Evolutionary conservation across 2,329 filamentous ascomycete genomes (phyloP).

Genomic region (Colletotrichum neosansevieriae): DNA sequence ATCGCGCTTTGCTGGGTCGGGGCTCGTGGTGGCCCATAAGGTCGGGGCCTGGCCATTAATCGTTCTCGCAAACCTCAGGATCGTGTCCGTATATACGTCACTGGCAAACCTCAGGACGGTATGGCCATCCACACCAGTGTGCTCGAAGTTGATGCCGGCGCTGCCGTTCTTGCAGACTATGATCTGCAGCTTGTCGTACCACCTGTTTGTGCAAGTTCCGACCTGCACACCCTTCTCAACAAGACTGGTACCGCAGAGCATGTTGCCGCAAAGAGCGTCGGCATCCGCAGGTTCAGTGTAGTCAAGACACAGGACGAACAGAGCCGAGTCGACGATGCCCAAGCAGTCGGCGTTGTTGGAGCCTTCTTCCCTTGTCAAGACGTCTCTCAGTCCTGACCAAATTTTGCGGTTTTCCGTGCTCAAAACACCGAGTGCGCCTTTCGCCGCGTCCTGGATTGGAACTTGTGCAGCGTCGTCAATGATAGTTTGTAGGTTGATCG

Average conservation of each 20-base stretch:
- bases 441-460: conserved; percentile 94
- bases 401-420: conserved; percentile 97
- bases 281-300: conserved; percentile 87
- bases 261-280: conserved; percentile 93
- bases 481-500: conserved; percentile 91
- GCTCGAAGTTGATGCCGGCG: conserved; percentile 98
- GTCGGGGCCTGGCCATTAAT: conserved; percentile 95
- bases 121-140: conserved; percentile 97
- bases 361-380: conserved; percentile 84
- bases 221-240: conserved; percentile 95
- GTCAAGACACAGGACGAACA: conserved; percentile 93
- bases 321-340: conserved; percentile 92
- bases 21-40: conserved; percentile 90
- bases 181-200: conserved; percentile 99
- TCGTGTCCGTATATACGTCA: conserved; percentile 97
- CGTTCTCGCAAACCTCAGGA: conserved; percentile 91
- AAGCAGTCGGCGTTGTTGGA: conserved; percentile 97
- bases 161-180: conserved; percentile 99
- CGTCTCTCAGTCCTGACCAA: conserved; percentile 91
- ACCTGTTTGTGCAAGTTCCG: conserved; percentile 96
- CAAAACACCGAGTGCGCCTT: conserved; percentile 90
- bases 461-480: conserved; percentile 90
- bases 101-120: conserved; percentile 96
- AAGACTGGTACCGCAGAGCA: conserved; percentile 95
- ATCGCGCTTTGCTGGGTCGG: conserved; percentile 92